These are phyloP conservation scores for Lactifluus subvellereus DNA, from an alignment of 768 basidiomycete genomes.

Conservation along the genomic window DNA sequence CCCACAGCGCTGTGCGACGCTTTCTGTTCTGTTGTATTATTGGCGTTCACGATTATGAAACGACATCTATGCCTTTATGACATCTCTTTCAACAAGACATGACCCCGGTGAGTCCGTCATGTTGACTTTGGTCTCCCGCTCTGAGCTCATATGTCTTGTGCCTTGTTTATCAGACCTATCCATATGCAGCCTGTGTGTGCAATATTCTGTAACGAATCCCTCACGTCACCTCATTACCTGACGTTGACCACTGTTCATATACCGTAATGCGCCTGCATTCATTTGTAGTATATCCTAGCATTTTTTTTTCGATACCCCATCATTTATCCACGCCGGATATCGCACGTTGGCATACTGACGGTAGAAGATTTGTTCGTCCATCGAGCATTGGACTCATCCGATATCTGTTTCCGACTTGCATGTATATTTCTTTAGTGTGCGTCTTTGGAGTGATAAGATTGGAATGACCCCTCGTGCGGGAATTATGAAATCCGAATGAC, in stretches of 20 bases:
- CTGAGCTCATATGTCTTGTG: not conserved
- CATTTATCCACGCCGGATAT: slow-evolving; percentile 2
- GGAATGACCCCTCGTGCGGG: not conserved
- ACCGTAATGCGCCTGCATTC: slow-evolving; percentile 12
- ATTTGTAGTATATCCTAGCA: slow-evolving; percentile 16
- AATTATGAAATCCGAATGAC: not conserved
- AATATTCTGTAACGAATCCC: slow-evolving; percentile 18
- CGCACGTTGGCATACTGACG: slow-evolving; percentile 17
- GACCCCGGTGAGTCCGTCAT: not conserved
- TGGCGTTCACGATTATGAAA: slow-evolving; percentile 19
- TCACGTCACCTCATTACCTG: not conserved
- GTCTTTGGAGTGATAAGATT: slow-evolving; percentile 6
- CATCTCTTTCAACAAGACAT: not conserved
- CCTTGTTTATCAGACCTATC: not conserved
- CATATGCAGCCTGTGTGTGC: slow-evolving; percentile 13
- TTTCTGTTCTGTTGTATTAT: slow-evolving; percentile 19
- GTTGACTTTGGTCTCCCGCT: not conserved
- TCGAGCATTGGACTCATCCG: slow-evolving; percentile 1
- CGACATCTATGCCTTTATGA: slow-evolving; percentile 22
- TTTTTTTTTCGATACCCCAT: slow-evolving; percentile 15
- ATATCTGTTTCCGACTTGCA: slow-evolving; percentile 12
- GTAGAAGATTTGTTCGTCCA: slow-evolving; percentile 6
- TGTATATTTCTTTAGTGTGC: slow-evolving; percentile 13
- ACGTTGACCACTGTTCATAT: slow-evolving; percentile 10
- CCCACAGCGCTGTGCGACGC: slow-evolving; percentile 8